Conservation (phyloP, 78 protist species). For the Speleostelium caveatum region DNA sequence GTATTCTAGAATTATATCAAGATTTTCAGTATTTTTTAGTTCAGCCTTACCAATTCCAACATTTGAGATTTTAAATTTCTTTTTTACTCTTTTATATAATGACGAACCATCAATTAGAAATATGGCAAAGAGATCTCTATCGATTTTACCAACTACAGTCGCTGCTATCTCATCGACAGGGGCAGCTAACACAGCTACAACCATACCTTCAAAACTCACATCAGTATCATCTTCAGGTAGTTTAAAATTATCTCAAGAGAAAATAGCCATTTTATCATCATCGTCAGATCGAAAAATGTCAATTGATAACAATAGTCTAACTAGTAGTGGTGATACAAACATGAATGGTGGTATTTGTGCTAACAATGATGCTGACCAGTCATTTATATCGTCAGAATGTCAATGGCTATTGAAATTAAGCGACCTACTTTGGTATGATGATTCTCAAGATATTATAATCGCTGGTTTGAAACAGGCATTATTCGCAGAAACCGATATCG, state of each 20-base stretch:
- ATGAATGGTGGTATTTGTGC: not conserved
- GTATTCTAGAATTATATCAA: not conserved
- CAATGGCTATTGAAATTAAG: conserved; percentile 26
- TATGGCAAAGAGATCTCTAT: conserved; percentile 20
- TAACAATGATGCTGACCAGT: not conserved
- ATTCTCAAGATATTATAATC: not conserved
- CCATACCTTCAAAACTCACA: not conserved
- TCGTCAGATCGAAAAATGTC: too few relatives aligned
- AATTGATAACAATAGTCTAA: too few relatives aligned
- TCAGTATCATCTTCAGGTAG: not conserved
- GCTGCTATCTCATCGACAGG: not conserved
- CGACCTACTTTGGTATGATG: conserved; percentile 18
- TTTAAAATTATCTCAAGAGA: conserved; percentile 1
- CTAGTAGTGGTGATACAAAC: too few relatives aligned
- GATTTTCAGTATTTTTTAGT: conserved; percentile 23
- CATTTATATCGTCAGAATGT: conserved; percentile 8
- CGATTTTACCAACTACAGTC: not conserved
- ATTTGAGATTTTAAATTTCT: conserved; percentile 58
- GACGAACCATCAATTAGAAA: not conserved
- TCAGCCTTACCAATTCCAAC: conserved; percentile 37
- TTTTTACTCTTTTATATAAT: conserved; percentile 19
- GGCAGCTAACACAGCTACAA: not conserved
- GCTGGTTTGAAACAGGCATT: conserved; percentile 21
- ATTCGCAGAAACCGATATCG: conserved; percentile 28
- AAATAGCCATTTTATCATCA: not conserved